Conservation (phyloP, 768 basidiomycete species). For the Russula earlei region DNA sequence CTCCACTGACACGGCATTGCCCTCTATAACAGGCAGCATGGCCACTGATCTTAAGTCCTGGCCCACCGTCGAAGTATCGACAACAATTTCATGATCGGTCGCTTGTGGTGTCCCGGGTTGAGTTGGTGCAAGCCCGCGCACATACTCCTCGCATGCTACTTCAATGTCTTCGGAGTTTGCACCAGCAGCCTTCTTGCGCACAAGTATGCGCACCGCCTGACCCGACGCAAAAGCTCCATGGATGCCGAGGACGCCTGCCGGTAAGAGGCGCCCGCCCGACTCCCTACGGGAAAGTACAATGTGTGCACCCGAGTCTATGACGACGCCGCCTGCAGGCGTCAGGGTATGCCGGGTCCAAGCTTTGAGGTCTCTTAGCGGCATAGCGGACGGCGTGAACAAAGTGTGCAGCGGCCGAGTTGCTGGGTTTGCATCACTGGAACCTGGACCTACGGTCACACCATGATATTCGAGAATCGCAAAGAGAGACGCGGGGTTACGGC, state of each 20-base stretch:
- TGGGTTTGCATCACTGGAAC: slow-evolving; percentile 11
- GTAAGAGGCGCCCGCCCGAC: slow-evolving; percentile 85
- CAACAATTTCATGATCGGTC: slow-evolving; percentile 30
- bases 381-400: slow-evolving; percentile 63
- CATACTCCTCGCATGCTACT: slow-evolving; percentile 26
- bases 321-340: slow-evolving; percentile 75
- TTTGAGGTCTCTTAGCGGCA: slow-evolving; percentile 79
- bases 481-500: slow-evolving; percentile 66
- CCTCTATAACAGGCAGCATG: slow-evolving; percentile 22
- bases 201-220: slow-evolving; percentile 82
- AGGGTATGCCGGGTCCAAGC: slow-evolving; percentile 97
- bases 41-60: slow-evolving; percentile 11
- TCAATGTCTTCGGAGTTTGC: slow-evolving; percentile 19
- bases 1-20: slow-evolving; percentile 21
- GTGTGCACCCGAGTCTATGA: slow-evolving; percentile 87
- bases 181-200: slow-evolving; percentile 32
- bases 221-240: slow-evolving; percentile 88
- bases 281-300: slow-evolving; percentile 74
- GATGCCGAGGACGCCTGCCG: slow-evolving; percentile 82
- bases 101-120: slow-evolving; percentile 47
- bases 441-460: slow-evolving; percentile 20
- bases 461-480: slow-evolving; percentile 78
- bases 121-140: slow-evolving; percentile 35
- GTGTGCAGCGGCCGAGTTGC: slow-evolving; percentile 71
- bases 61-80: slow-evolving; percentile 21